A percentile compares a stretch with the other conserved stretches of the same genome.
These are phyloP conservation scores for Pseudocercospora ulei DNA, from an alignment of 2,329 filamentous ascomycete genomes.

Conservation along the genomic window DNA sequence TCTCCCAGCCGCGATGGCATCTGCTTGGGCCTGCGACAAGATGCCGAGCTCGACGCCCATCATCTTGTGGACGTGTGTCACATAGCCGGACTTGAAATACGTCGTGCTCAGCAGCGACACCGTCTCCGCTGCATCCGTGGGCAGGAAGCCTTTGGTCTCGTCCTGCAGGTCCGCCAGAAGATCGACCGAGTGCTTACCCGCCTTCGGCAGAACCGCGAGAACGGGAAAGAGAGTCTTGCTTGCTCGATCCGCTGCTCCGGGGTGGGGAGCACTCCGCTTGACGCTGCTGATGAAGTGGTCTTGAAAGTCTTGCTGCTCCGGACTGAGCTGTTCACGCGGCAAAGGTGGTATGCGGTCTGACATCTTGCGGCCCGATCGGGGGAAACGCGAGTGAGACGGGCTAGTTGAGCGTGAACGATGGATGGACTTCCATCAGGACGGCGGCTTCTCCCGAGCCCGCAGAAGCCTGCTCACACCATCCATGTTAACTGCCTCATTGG, in stretches of 20 bases:
- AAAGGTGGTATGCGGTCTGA: constrained; percentile 11
- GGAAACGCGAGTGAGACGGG: too few species aligned
- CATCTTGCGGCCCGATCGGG: too few species aligned
- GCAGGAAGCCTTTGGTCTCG: constrained; percentile 6
- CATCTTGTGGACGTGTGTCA: constrained; percentile 17
- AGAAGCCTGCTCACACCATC: too few species aligned
- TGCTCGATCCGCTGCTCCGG: constrained; percentile 14
- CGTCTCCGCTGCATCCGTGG: constrained; percentile 11
- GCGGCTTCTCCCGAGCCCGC: too few species aligned
- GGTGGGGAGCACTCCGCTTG: constrained; percentile 13
- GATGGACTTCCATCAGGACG: too few species aligned
- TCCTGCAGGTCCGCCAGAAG: constrained; percentile 9
- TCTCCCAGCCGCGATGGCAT: constrained; percentile 10
- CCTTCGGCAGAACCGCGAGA: constrained; percentile 12
- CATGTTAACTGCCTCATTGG: too few species aligned
- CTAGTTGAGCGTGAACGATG: too few species aligned
- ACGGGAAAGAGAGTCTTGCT: constrained; percentile 15
- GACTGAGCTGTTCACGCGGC: constrained; percentile 7
- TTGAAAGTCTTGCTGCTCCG: constrained; percentile 13
- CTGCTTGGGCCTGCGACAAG: constrained; percentile 11
- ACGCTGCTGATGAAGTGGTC: constrained; percentile 14
- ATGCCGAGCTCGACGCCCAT: constrained; percentile 11
- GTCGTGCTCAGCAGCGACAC: constrained; percentile 5
- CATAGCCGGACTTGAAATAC: constrained; percentile 12
- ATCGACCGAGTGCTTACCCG: constrained; percentile 10